A percentile compares a stretch with the other conserved stretches of the same genome.
phyloP scores from a whole-genome alignment of 176 grass and related monocot genomes.

The Carex littledalei region DNA sequence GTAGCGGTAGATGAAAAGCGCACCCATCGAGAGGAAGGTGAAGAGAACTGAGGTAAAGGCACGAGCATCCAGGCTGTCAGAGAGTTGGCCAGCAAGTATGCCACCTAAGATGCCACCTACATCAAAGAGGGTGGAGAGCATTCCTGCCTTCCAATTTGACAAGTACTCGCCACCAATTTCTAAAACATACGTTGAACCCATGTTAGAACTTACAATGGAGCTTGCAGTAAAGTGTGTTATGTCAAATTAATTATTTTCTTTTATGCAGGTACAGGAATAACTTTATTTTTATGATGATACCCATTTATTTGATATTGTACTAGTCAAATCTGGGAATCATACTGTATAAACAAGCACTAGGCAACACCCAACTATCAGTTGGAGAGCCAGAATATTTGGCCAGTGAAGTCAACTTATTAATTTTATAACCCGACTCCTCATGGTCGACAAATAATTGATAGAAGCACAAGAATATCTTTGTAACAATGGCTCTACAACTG shows the following conservation, averaged over 20 bases:
- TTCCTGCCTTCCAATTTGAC: constrained; percentile 62
- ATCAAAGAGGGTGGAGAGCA: constrained; percentile 75
- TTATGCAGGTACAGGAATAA: neutral
- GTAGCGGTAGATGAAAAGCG: constrained; percentile 65
- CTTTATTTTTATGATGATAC: neutral
- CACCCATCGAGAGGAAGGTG: constrained; percentile 67
- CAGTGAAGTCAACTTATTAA: neutral
- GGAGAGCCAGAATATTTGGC: neutral
- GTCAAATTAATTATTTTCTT: neutral
- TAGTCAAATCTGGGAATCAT: neutral
- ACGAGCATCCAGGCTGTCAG: constrained; percentile 61
- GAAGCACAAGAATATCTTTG: neutral
- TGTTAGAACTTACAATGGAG: neutral
- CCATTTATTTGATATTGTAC: neutral
- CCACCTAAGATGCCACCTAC: constrained; percentile 80
- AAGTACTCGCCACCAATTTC: constrained; percentile 63
- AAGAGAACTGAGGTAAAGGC: constrained; percentile 70
- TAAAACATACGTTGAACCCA: constrained; percentile 33
- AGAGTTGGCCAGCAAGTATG: constrained; percentile 73
- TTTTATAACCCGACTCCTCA: neutral
- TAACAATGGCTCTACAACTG: neutral
- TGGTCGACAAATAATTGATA: neutral
- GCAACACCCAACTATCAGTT: neutral
- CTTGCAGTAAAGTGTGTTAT: neutral
- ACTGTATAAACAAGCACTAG: neutral